Percentiles rank a stretch among this genome's conserved stretches.
These are phyloP conservation scores for Cordyceps tenuipes DNA, from an alignment of 2,329 filamentous ascomycete genomes.

Conservation along the genomic window DNA sequence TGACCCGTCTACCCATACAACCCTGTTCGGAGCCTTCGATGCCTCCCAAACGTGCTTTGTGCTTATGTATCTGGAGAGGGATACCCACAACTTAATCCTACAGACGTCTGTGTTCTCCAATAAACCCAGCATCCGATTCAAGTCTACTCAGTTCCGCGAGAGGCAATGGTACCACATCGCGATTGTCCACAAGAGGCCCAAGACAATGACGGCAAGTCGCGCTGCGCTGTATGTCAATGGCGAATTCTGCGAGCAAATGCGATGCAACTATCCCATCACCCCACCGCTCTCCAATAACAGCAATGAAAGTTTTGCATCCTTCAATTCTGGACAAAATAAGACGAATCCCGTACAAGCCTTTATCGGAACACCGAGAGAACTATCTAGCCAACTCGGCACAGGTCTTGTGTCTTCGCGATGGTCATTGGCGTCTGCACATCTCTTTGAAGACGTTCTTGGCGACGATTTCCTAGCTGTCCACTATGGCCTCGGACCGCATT, in stretches of 20 bases:
- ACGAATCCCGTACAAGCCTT: constrained; percentile 78
- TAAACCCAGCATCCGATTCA: constrained; percentile 88
- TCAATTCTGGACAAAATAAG: constrained; percentile 49
- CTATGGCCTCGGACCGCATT: constrained; percentile 79
- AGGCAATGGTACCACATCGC: constrained; percentile 89
- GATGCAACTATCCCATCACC: constrained; percentile 75
- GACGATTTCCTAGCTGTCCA: constrained; percentile 91
- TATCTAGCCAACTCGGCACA: constrained; percentile 67
- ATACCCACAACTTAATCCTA: constrained; percentile 87
- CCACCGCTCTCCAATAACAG: constrained; percentile 57
- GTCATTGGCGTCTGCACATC: constrained; percentile 82
- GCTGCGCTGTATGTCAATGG: constrained; percentile 88
- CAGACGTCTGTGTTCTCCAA: constrained; percentile 87
- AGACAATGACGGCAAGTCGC: constrained; percentile 66
- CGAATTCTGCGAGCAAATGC: constrained; percentile 86
- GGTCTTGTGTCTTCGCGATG: constrained; percentile 71
- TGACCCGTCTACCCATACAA: constrained; percentile 79
- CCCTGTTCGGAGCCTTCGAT: constrained; percentile 92
- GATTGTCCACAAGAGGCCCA: constrained; percentile 73
- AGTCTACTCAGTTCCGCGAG: constrained; percentile 66
- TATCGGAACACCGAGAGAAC: constrained; percentile 80
- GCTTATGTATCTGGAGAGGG: constrained; percentile 86
- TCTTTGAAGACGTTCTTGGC: constrained; percentile 80
- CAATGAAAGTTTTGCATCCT: constrained; percentile 62
- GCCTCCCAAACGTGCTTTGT: constrained; percentile 87